Base-by-base conservation (phyloP, 2,329 filamentous ascomycete genomes). In the Phialemonium atrogriseum region DNA sequence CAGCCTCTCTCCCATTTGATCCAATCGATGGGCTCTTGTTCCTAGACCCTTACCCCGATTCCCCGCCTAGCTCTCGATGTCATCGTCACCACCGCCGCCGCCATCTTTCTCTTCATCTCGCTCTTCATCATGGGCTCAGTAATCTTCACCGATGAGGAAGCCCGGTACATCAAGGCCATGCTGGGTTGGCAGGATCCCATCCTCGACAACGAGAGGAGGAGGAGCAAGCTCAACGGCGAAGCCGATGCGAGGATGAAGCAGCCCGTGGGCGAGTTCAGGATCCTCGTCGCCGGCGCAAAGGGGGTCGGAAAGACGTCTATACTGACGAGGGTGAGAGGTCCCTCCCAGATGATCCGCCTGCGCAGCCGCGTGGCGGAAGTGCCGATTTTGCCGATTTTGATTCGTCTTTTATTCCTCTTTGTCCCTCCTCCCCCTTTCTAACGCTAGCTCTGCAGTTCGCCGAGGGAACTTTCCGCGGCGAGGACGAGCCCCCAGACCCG, bases 221-320 rank as follows among this genome's bases (percentile, higher is more conserved):
- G 24, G 29, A 43, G 17, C 18, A 35, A 21, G n/a, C 17, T 10
- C 18, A 18, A 16, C 24, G 26, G 32, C 18, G 27, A 36, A 13
- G 38, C 32, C 24, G 26, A 30, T 9, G 25, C 33, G 22, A 28
- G 24, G 13, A 33, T 31, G 16, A 35, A 23, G 16, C 48, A 43
- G 13, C 41, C 49, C 5, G 49, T 40, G 1, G 58, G 52, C 8
- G 56, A 61, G 29, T 55, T 64, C 36, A 50, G 55, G 25, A 41
- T 63, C 14, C 47, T 64, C 16, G 46, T 63, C 10, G 43, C 62
- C 11, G 60, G 60, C 5, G 51, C 49, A 3, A 51, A 55, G 19
- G 55, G 56, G 1, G 54, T 51, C 25, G 60, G 60, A n/a, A 64
- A 64, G 43, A 62, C 59, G 7, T 51, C 58, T 5, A 45, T 63